A percentile compares a stretch with the other conserved stretches of the same genome.
Conservation (phyloP, 192 early-diverging fungal species). For the Oehlia diaphana region DNA sequence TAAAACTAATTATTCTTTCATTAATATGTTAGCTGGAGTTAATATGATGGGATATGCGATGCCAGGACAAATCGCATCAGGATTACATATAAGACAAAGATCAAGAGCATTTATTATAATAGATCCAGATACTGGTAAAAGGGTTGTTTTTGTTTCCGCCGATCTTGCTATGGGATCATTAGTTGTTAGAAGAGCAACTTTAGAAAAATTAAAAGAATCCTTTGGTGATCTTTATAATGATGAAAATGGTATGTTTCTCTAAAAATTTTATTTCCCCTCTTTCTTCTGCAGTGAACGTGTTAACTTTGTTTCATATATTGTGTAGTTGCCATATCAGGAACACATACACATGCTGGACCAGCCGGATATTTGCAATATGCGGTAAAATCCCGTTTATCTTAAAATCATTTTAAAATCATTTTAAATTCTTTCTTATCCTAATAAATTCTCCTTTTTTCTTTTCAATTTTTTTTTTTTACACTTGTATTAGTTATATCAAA, state of each 20-base stretch:
- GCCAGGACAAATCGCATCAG: conserved; percentile 29
- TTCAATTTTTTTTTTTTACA: neutral
- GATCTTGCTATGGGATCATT: conserved; percentile 32
- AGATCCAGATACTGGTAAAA: conserved; percentile 13
- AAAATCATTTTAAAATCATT: too few species aligned
- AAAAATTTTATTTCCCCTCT: neutral
- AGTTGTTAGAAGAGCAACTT: neutral
- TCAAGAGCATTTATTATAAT: conserved; percentile 35
- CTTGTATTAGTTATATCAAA: neutral
- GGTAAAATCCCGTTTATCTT: neutral
- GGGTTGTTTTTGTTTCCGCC: conserved; percentile 31
- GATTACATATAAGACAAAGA: conserved; percentile 29
- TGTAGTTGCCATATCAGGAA: conserved; percentile 21
- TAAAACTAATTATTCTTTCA: neutral
- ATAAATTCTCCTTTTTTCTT: too few species aligned
- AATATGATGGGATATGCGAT: conserved; percentile 42
- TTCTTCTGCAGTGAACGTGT: neutral
- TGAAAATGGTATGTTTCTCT: neutral
- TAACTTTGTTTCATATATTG: neutral
- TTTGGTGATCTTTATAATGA: neutral
- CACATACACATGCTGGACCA: conserved; percentile 38
- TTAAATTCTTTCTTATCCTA: too few species aligned
- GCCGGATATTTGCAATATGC: conserved; percentile 39
- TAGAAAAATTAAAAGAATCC: neutral
- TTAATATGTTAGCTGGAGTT: neutral